Base-by-base conservation (phyloP, 1,139 yeast species). In the Geotrichum restrictum region DNA sequence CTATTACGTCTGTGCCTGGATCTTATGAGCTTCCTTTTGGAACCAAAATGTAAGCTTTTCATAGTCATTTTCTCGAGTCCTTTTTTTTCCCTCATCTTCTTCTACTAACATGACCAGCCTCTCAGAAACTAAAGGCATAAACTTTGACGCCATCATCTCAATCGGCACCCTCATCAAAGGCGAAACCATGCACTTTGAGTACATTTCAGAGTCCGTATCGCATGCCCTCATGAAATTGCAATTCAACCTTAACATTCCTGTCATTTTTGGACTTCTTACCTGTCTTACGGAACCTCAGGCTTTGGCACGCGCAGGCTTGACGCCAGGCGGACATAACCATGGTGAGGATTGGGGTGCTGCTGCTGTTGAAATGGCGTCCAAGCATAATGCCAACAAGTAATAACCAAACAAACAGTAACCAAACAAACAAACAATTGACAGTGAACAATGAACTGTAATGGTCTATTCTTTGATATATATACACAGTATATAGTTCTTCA, bases 281-380 rank as follows among this genome's bases (percentile, higher is more conserved):
- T 91, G 97, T 70, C 72, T 91, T 64, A 89, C 96, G 27, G 96
- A 89, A 61, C 93, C 85, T 64, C 98, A 93, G 73, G 98, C 98
- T 18, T 79, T 84, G 62, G 83, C 84, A 33, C 82, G 98, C 71
- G 96, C 98, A 10, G 98, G 98, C n/a, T 73, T 93, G 58, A 79
- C 83, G 56, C 74, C 73, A 31, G 88, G 83, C 47, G 77, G 75
- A 27, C 98, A 93, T 71, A 93, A 93, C 74, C 98, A 93, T 67
- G 98, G 98, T 58, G 88, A 81, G 65, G 98, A 93, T 70, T 93
- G 98, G 98, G 98, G 95, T 62, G 93, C 95, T 44, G 97, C 97
- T 56, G 98, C 98, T n/a, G 96, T 93, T 37, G 98, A 93, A 74
- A 91, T 89, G 98, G 83, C 50, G 11, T 33, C 33, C 38, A 50